Evolutionary conservation across 2,329 filamentous ascomycete genomes (phyloP), one percentile per base, ranked within the genome.

Genomic region (Dryadomyces sulphureus): DNA sequence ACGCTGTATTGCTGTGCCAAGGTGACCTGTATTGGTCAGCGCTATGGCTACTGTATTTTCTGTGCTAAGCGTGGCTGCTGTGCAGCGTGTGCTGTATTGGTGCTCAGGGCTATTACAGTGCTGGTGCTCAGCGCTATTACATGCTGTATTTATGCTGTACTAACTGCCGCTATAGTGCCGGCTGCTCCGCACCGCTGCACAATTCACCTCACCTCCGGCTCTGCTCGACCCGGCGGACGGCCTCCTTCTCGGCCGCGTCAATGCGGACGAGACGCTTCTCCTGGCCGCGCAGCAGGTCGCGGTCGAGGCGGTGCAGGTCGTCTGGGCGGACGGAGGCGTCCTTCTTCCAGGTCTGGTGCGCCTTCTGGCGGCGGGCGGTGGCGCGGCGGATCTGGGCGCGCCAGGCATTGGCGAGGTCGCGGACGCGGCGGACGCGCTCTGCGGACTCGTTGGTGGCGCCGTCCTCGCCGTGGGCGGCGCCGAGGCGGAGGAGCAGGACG

Each of bases 221-320:
- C 30, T 25, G 22, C 19, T 59, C 60, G 16, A 69, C 54, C 56
- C 65, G 59, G 54, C 64, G 65, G 22, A 72, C 51, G 3, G 64
- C 59, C 55, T 67, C 64, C 56, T 71, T 69, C 63, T 78, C 73
- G 36, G 62, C 63, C 11, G 54, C 55, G 40, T 73, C 66, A 41
- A 77, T 66, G 46, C 62, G 64, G 56, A 65, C 65, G 62, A 75
- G 67, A 58, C 68, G 64, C 60, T 72, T 72, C 48, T 73, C 68
- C 62, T 72, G 70, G 48, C 66, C 50, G 60, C 69, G 68, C 55
- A 70, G 66, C 55, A 73, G 63, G 56, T 67, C 65, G 52, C 63
- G 63, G 50, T 67, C 65, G n/a, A 70, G 57, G 25, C 52, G 56
- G 45, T 51, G 53, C 55, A 60, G 56, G 40, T 62, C 56, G 52